These are phyloP conservation scores for Leonotis leonurus DNA, from an alignment of 257 asterid species.

Conservation along the genomic window DNA sequence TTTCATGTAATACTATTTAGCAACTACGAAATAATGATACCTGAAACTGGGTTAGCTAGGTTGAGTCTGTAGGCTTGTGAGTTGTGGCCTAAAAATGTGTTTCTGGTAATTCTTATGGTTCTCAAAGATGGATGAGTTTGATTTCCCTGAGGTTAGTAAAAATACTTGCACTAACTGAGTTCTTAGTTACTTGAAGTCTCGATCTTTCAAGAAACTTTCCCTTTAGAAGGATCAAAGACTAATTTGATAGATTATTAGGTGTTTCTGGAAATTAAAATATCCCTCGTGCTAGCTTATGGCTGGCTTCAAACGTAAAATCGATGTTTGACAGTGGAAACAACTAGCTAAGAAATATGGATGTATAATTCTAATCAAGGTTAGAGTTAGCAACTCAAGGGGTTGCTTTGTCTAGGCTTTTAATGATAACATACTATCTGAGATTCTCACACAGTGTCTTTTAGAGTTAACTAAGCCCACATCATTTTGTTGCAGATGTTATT, in stretches of 20 bases:
- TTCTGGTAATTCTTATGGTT: conserved; percentile 1
- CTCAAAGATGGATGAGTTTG: conserved; percentile 1
- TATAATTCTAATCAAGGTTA: background rate
- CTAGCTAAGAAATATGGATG: background rate
- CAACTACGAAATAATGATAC: background rate
- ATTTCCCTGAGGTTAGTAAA: background rate
- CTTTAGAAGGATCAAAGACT: background rate
- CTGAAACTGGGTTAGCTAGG: conserved; percentile 11
- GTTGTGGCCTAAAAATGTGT: background rate
- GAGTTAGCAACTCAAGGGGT: background rate
- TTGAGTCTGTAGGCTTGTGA: background rate
- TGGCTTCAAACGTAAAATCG: background rate
- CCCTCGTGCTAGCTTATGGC: background rate
- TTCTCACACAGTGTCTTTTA: background rate
- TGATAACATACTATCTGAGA: background rate
- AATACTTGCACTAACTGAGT: background rate
- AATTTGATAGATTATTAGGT: background rate
- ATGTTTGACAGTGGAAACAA: background rate
- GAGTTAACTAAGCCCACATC: background rate
- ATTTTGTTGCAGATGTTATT: background rate
- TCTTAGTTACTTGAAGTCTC: background rate
- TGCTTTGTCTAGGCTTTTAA: background rate
- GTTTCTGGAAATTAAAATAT: background rate
- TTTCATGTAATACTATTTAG: too few relatives aligned
- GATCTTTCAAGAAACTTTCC: background rate